phyloP scores from a whole-genome alignment of 2,329 filamentous ascomycete genomes.

The Aspergillus melleus region DNA sequence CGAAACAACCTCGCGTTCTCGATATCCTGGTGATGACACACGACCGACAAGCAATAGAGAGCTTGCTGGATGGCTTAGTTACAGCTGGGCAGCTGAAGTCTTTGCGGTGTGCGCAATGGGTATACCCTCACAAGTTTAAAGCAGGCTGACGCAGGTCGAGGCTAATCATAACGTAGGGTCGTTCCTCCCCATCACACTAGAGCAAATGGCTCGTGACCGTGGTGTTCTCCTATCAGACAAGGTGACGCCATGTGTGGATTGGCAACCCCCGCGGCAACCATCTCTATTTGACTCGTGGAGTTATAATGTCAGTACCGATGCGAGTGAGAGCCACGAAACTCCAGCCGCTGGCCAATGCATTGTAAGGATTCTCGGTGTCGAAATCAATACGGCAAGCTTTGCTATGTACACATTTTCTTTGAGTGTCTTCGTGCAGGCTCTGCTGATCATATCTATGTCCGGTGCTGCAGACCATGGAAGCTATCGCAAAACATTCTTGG shows the following conservation, averaged over 20 bases:
- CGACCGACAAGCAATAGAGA: constrained; percentile 85
- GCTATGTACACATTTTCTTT: constrained; percentile 98
- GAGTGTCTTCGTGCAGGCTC: constrained; percentile 82
- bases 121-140: constrained; percentile 19
- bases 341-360: constrained; percentile 68
- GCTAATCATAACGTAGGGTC: constrained; percentile 59
- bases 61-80: constrained; percentile 91
- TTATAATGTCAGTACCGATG: neutral
- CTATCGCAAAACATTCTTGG: constrained; percentile 83
- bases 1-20: constrained; percentile 38
- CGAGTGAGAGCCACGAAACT: constrained; percentile 20
- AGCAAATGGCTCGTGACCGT: constrained; percentile 89
- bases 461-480: constrained; percentile 92
- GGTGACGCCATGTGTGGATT: constrained; percentile 70
- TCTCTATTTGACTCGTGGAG: neutral
- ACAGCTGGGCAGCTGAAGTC: constrained; percentile 93
- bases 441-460: constrained; percentile 94
- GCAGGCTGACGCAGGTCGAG: neutral
- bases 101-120: constrained; percentile 90
- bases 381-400: constrained; percentile 95
- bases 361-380: constrained; percentile 74
- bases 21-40: constrained; percentile 81
- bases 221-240: constrained; percentile 81
- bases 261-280: constrained; percentile 39
- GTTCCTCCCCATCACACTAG: constrained; percentile 93